phyloP scores from a whole-genome alignment of 1,284 basidiomycete species.

The Trichosporon sp. region DNA sequence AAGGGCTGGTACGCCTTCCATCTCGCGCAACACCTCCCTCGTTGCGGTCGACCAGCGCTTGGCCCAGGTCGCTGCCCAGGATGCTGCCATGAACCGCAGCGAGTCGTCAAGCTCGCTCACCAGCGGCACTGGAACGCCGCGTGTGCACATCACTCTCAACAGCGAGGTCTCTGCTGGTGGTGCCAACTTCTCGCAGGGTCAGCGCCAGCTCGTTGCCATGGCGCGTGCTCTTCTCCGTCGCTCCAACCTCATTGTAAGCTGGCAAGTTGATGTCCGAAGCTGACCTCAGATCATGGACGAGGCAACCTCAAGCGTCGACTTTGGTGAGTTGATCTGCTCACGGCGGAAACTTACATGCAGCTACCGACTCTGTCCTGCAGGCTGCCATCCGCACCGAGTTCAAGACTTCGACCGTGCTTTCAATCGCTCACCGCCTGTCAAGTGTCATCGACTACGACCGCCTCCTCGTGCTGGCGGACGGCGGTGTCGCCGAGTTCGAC shows the following conservation, averaged over 20 bases:
- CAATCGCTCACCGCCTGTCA: slow-evolving; percentile 76
- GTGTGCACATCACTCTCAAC: slow-evolving; percentile 65
- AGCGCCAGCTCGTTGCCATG: slow-evolving; percentile 75
- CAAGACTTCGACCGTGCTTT: slow-evolving; percentile 72
- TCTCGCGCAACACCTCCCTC: slow-evolving; percentile 8
- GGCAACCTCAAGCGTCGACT: slow-evolving; percentile 73
- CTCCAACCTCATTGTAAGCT: slow-evolving; percentile 66
- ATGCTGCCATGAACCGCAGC: slow-evolving; percentile 20
- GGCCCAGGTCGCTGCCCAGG: slow-evolving; percentile 5
- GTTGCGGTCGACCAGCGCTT: slow-evolving; percentile 12
- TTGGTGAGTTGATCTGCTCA: slow-evolving; percentile 49
- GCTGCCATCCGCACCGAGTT: slow-evolving; percentile 78
- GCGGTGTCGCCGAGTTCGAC: slow-evolving; percentile 76
- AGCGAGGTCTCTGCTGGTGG: slow-evolving; percentile 77
- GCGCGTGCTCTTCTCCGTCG: slow-evolving; percentile 71
- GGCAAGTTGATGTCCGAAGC: neutral
- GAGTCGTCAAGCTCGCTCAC: slow-evolving; percentile 14
- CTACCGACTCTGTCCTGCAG: slow-evolving; percentile 70
- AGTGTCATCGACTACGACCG: slow-evolving; percentile 75
- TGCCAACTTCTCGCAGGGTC: slow-evolving; percentile 80
- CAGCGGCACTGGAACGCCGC: slow-evolving; percentile 17
- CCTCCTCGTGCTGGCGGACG: slow-evolving; percentile 78
- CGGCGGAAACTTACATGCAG: neutral
- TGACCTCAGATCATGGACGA: slow-evolving; percentile 69
- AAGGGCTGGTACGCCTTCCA: neutral